Evolutionary conservation across 2,329 filamentous ascomycete genomes (phyloP).

Genomic region (Colletotrichum acutatum): DNA sequence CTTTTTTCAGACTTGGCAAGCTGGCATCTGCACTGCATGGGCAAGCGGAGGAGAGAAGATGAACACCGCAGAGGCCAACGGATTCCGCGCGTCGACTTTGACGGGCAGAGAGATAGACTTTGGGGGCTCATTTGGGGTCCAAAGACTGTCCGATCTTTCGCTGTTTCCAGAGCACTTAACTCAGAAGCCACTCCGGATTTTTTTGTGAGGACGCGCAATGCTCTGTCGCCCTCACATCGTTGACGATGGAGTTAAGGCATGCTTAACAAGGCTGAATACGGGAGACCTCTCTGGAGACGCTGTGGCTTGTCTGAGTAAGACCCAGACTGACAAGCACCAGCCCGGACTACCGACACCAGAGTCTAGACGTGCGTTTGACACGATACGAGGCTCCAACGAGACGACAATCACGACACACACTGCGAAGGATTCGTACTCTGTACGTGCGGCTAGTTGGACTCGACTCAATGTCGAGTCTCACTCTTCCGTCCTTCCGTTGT

Average conservation of each 20-base stretch:
- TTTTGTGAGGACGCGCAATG: too few species aligned
- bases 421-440: neutral
- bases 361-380: neutral
- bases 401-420: neutral
- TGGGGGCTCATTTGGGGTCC: neutral
- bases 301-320: neutral
- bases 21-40: constrained; percentile 8
- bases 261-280: neutral
- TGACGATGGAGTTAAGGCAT: neutral
- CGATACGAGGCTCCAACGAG: constrained; percentile 3
- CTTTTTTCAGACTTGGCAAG: constrained; percentile 7
- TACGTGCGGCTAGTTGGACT: neutral
- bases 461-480: neutral
- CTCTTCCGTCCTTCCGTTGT: neutral
- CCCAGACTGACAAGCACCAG: neutral
- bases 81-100: neutral
- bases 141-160: neutral
- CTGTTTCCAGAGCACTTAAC: neutral
- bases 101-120: neutral
- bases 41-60: neutral
- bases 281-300: neutral
- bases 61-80: constrained; percentile 14
- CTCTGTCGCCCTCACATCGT: neutral
- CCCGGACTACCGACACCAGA: neutral
- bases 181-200: too few species aligned